phyloP scores from a whole-genome alignment of 495 filamentous ascomycete genomes.

The Bathelium albidoporum region DNA sequence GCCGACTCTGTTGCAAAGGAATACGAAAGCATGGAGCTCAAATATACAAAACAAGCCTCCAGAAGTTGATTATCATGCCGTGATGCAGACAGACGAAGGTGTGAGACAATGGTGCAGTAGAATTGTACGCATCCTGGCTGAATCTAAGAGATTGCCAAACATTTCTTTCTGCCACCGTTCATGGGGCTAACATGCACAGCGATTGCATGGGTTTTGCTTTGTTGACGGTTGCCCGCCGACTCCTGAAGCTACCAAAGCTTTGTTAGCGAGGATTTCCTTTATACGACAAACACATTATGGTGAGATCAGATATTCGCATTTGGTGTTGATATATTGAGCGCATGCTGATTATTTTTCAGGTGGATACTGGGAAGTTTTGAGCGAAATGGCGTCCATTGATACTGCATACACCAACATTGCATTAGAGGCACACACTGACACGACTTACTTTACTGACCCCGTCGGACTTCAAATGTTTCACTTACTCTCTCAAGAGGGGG shows the following conservation, averaged over 20 bases:
- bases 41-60: slow-evolving; percentile 37
- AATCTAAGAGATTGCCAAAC: slow-evolving; percentile 17
- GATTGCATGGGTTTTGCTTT: slow-evolving; percentile 58
- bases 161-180: slow-evolving; percentile 10
- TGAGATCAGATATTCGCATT: slow-evolving; percentile 18
- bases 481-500: slow-evolving; percentile 63
- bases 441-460: slow-evolving; percentile 85
- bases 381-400: slow-evolving; percentile 77
- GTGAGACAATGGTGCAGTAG: slow-evolving; percentile 46
- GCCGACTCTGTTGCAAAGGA: background rate
- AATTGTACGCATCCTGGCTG: slow-evolving; percentile 38
- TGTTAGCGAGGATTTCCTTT: slow-evolving; percentile 71
- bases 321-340: slow-evolving; percentile 8
- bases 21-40: slow-evolving; percentile 25
- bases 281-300: slow-evolving; percentile 86
- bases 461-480: slow-evolving; percentile 86
- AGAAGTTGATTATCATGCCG: slow-evolving; percentile 43
- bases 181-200: slow-evolving; percentile 27
- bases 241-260: slow-evolving; percentile 54
- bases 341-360: slow-evolving; percentile 30
- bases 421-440: slow-evolving; percentile 78
- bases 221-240: slow-evolving; percentile 54
- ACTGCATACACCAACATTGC: slow-evolving; percentile 82
- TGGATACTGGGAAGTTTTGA: slow-evolving; percentile 89
- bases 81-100: slow-evolving; percentile 48